These are phyloP conservation scores for Nitzschia putrida DNA, from an alignment of 108 stramenopile genomes.

Conservation along the genomic window DNA sequence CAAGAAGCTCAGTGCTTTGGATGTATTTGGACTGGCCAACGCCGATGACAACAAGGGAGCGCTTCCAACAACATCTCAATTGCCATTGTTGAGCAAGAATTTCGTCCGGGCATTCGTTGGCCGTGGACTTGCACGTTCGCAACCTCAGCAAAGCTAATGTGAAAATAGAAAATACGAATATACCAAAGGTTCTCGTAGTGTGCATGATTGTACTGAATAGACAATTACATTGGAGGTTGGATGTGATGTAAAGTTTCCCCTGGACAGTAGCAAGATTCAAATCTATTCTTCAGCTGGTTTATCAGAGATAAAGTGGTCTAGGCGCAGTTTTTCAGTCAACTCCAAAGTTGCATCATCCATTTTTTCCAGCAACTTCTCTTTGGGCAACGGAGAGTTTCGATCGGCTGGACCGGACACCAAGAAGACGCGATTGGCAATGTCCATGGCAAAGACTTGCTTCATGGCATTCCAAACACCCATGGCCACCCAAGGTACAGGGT, in stretches of 20 bases:
- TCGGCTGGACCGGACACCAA: conserved; percentile 54
- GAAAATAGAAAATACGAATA: conserved; percentile 7
- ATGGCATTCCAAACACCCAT: conserved; percentile 56
- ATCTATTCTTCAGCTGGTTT: background rate
- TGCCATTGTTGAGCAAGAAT: conserved; percentile 59
- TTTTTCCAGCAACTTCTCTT: conserved; percentile 33
- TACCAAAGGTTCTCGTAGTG: background rate
- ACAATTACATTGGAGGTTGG: background rate
- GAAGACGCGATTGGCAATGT: conserved; percentile 38
- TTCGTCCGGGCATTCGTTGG: conserved; percentile 63
- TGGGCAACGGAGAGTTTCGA: conserved; percentile 42
- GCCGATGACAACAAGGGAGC: conserved; percentile 17
- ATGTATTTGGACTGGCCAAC: conserved; percentile 17
- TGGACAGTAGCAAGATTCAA: too few relatives aligned
- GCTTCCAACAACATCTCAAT: conserved; percentile 43
- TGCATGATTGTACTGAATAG: background rate
- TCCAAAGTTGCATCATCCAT: conserved; percentile 49
- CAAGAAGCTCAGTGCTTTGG: conserved; percentile 42
- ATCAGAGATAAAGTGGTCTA: conserved; percentile 7
- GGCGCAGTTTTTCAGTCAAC: conserved; percentile 17
- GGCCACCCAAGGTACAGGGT: conserved; percentile 57
- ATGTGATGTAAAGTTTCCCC: background rate
- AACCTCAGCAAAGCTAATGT: background rate
- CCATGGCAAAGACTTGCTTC: conserved; percentile 45
- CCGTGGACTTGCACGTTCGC: conserved; percentile 16